Percentiles rank a stretch among this genome's conserved stretches.
Conservation (phyloP, 495 filamentous ascomycete species). For the Talaromyces ruber region DNA sequence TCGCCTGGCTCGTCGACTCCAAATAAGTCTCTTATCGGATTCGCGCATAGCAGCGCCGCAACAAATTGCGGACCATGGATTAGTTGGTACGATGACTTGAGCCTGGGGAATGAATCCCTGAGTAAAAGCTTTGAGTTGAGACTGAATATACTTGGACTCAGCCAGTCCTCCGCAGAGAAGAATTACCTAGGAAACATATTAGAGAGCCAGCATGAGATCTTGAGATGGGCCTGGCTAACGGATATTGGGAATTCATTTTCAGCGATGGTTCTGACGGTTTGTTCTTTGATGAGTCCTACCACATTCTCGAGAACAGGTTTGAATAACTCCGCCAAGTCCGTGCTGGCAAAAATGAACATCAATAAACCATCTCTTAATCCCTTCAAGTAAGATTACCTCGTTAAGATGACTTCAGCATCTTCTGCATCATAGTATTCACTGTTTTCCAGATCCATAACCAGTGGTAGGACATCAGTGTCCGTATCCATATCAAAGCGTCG, state of each 20-base stretch:
- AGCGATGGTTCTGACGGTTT: slow-evolving; percentile 25
- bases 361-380: no score
- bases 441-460: not conserved
- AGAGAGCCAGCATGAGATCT: no score
- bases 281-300: slow-evolving; percentile 46
- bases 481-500: slow-evolving; percentile 9
- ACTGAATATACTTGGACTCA: slow-evolving; percentile 51
- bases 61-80: slow-evolving; percentile 72
- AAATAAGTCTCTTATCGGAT: slow-evolving; percentile 48
- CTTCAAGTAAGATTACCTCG: not conserved
- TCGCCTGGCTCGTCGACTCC: slow-evolving; percentile 55
- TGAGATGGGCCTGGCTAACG: not conserved
- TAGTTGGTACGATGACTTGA: slow-evolving; percentile 3
- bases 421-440: slow-evolving; percentile 8
- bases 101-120: slow-evolving; percentile 1
- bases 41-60: slow-evolving; percentile 62
- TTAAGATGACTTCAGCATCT: slow-evolving; percentile 4
- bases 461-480: not conserved
- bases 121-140: slow-evolving; percentile 28
- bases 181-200: slow-evolving; percentile 33
- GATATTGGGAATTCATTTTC: slow-evolving; percentile 21
- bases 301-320: slow-evolving; percentile 50
- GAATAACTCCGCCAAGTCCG: slow-evolving; percentile 39
- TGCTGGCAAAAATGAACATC: not conserved
- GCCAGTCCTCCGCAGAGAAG: slow-evolving; percentile 68